Conservation (phyloP, 2,329 filamentous ascomycete species). For the Thelonectria olida region DNA sequence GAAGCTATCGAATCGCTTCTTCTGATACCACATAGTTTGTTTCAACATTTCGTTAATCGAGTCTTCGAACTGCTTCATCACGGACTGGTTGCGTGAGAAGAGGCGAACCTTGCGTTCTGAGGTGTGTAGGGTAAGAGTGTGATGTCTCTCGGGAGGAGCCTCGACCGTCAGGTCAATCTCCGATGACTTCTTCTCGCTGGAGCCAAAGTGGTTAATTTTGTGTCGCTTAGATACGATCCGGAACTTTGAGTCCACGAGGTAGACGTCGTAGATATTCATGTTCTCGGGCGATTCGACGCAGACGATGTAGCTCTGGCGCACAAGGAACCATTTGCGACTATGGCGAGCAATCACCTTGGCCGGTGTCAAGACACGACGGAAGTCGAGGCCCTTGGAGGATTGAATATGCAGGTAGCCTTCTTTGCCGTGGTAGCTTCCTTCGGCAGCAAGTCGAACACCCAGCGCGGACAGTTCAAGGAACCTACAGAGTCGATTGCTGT, state of each 20-base stretch:
- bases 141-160: slow-evolving; percentile 67
- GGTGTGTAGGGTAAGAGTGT: slow-evolving; percentile 88
- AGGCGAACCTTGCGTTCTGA: slow-evolving; percentile 92
- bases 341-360: slow-evolving; percentile 83
- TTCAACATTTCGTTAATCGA: slow-evolving; percentile 88
- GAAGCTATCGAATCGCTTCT: slow-evolving; percentile 91
- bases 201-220: slow-evolving; percentile 59
- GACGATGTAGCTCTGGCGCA: slow-evolving; percentile 97
- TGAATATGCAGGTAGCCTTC: slow-evolving; percentile 95
- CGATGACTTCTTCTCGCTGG: slow-evolving; percentile 70
- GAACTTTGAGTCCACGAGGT: slow-evolving; percentile 93
- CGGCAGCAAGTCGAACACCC: slow-evolving; percentile 90
- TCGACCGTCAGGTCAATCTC: slow-evolving; percentile 54
- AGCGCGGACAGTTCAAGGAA: slow-evolving; percentile 95
- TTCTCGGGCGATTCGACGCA: slow-evolving; percentile 99
- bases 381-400: slow-evolving; percentile 88
- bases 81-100: slow-evolving; percentile 88
- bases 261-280: slow-evolving; percentile 98
- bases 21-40: slow-evolving; percentile 82
- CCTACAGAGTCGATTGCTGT: slow-evolving; percentile 94
- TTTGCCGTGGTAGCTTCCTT: slow-evolving; percentile 97
- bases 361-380: slow-evolving; percentile 81
- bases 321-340: slow-evolving; percentile 95
- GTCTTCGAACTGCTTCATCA: slow-evolving; percentile 91
- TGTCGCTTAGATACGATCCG: slow-evolving; percentile 78